Percentiles rank a stretch among this genome's conserved stretches.
Conservation (phyloP, 306 rosid genomes). For the Prinsepia uniflora region DNA sequence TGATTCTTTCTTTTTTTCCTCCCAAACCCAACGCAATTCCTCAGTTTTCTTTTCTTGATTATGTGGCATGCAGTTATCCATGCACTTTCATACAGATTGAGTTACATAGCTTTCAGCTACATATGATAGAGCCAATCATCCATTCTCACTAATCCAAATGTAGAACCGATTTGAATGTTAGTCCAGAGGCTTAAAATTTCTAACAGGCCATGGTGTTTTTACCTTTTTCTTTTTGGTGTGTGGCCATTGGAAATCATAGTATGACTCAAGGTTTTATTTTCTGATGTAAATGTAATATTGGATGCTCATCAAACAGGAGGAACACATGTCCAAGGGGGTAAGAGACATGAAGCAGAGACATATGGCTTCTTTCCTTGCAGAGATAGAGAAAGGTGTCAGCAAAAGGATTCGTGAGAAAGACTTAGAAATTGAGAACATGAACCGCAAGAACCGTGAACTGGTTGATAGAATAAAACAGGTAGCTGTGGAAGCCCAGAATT, state of each 20-base stretch:
- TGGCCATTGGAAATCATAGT: not conserved
- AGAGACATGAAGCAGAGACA: conserved; percentile 81
- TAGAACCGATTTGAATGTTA: not conserved
- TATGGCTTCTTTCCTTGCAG: conserved; percentile 50
- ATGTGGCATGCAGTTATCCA: not conserved
- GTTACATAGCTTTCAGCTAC: not conserved
- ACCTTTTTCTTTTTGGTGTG: not conserved
- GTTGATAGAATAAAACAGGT: conserved; percentile 80
- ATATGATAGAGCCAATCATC: not conserved
- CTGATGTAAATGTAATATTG: conserved; percentile 11
- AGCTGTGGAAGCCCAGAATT: conserved; percentile 72
- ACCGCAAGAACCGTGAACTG: conserved; percentile 62
- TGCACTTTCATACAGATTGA: not conserved
- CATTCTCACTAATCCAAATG: not conserved
- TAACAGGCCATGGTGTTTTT: not conserved
- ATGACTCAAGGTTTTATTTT: not conserved
- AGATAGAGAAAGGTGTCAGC: conserved; percentile 65
- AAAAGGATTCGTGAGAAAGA: conserved; percentile 70
- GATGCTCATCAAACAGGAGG: conserved; percentile 50
- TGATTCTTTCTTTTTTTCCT: not conserved
- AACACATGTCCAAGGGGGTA: conserved; percentile 70
- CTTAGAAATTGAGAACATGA: conserved; percentile 68
- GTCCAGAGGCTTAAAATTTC: not conserved
- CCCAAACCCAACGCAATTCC: not conserved
- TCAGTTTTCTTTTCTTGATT: not conserved